phyloP scores from a whole-genome alignment of 306 rosid genomes.

The Adenanthera pavonina region DNA sequence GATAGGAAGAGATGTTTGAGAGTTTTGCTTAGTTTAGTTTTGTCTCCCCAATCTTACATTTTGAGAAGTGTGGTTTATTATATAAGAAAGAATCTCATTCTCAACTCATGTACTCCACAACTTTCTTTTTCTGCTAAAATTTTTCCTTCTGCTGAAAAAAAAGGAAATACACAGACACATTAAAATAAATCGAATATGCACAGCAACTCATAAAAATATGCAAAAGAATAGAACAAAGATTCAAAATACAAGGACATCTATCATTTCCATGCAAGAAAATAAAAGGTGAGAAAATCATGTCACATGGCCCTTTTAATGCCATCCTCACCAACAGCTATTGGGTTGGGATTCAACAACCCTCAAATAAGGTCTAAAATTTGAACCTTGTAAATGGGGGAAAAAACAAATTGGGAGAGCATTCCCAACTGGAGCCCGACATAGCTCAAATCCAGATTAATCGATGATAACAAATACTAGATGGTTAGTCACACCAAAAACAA shows the following conservation, averaged over 20 bases:
- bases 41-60: not conserved
- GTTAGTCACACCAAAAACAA: not conserved
- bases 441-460: no score
- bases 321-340: no score
- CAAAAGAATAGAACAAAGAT: not conserved
- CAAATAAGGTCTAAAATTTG: no score
- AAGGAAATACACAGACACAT: not conserved
- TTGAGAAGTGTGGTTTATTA: not conserved
- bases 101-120: conserved; percentile 5
- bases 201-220: not conserved
- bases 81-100: not conserved
- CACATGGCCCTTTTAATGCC: not conserved
- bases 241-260: not conserved
- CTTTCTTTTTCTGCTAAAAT: not conserved
- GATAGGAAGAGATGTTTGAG: not conserved
- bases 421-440: no score
- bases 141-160: not conserved
- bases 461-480: no score
- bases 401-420: no score
- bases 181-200: not conserved
- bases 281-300: not conserved
- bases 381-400: no score
- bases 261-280: not conserved
- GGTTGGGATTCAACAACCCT: no score
- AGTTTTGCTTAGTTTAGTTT: conserved; percentile 12